These are phyloP conservation scores for Phragmites australis DNA, from an alignment of 176 grass and related monocot species.

Conservation along the genomic window DNA sequence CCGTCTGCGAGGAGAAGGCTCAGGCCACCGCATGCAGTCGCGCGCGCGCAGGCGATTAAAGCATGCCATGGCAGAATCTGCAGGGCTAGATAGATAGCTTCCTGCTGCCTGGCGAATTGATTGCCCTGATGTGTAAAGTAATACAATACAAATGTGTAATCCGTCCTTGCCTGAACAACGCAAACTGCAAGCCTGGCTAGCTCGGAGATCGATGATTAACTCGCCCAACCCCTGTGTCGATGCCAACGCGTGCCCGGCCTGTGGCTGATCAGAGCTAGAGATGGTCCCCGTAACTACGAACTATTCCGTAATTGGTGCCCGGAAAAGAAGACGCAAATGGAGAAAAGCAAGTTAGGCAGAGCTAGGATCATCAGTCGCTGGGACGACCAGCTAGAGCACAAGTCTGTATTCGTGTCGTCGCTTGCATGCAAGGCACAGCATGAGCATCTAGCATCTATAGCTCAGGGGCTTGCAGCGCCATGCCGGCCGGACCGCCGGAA, in stretches of 20 bases:
- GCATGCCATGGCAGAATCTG: conserved; percentile 11
- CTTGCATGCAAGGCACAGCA: background rate
- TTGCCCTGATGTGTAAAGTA: conserved; percentile 3
- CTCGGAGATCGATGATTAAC: background rate
- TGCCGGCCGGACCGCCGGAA: background rate
- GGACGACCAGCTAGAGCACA: background rate
- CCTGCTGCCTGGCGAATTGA: conserved; percentile 16
- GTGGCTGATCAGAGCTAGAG: background rate
- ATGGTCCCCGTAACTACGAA: conserved; percentile 28
- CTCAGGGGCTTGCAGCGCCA: background rate
- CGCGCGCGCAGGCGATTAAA: background rate
- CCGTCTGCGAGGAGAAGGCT: too few relatives aligned
- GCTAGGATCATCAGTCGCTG: background rate
- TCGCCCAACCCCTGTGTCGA: background rate
- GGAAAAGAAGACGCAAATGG: background rate
- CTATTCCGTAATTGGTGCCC: conserved; percentile 22
- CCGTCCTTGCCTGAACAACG: conserved; percentile 3
- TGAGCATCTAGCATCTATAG: background rate
- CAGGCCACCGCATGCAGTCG: background rate
- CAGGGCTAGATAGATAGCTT: background rate
- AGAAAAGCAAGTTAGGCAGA: conserved; percentile 1
- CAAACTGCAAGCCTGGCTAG: background rate
- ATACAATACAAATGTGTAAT: background rate
- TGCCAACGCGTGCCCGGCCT: background rate
- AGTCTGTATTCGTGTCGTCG: conserved; percentile 19